Base-by-base conservation (phyloP, 352 stramenopile genomes). In the Pythium vanterpoolii region DNA sequence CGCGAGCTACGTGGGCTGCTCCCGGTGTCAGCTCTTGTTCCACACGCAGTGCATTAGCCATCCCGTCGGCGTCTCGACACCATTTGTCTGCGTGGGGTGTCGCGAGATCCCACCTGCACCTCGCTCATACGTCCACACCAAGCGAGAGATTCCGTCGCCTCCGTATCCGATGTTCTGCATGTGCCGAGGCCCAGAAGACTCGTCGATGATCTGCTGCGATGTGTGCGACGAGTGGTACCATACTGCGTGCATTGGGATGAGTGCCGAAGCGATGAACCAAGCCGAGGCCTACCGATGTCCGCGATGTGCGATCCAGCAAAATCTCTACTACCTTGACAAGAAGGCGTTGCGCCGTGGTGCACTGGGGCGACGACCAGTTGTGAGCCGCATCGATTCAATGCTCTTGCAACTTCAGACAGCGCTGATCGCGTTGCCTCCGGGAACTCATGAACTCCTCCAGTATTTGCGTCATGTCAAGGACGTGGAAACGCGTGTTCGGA, bases 141-240 rank as follows among this genome's bases (percentile, higher is more conserved):
- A 48, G n/a, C 5, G 38, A 11, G 19, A 64, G 8, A 60, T 60
- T 16, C 27, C 53, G 13, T 9, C 49, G 8, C 46, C 58, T 7
- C 42, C 56, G 21, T 59, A 68, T 27, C 69, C 69, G 27, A 52
- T 87, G 11, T 95, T 91, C 49, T 95, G 85, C 42, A 54, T 84
- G n/a, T 95, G 85, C 26, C 73, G 85, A 24, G 76, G 77, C 6
- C 52, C 61, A 1, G 85, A 95, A 24, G 65, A 77, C 38, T 56
- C 73, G n/a, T 74, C 85, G 18, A 95, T 95, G 85, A 90, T 95
- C 45, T 95, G 85, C 68, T 95, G 85, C 56, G 85, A 95, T 46
- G 86, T 89, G 49, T 95, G 85, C 36, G 85, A 95, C 56, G 85
- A 95, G 70, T 95, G 85, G 85, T 95, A 93, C 49, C 85, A 95